Percentiles rank a stretch among this genome's conserved stretches.
Evolutionary conservation across 805 yeast species (phyloP).

Genomic region (Ogataea sp.): DNA sequence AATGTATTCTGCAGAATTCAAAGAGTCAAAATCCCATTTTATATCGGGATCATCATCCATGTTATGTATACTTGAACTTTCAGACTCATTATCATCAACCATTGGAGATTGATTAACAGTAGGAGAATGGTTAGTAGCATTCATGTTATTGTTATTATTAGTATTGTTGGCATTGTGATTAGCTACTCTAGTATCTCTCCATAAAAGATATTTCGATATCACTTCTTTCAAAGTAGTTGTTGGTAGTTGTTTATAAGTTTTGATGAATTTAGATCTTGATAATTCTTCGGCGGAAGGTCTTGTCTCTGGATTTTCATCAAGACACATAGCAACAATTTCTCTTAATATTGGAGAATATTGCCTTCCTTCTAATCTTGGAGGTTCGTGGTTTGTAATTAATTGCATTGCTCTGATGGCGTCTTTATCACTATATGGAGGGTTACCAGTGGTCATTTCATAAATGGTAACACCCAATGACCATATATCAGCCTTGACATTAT

Average conservation of each 20-base stretch:
- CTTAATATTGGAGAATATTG: slow-evolving; percentile 69
- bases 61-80: slow-evolving; percentile 8
- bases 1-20: slow-evolving; percentile 66
- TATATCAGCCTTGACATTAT: slow-evolving; percentile 89
- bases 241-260: slow-evolving; percentile 49
- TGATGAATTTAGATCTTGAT: slow-evolving; percentile 64
- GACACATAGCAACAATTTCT: slow-evolving; percentile 83
- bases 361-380: slow-evolving; percentile 90
- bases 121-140: no score
- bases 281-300: slow-evolving; percentile 84
- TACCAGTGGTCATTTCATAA: slow-evolving; percentile 92
- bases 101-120: no score
- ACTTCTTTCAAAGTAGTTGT: slow-evolving; percentile 63
- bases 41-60: slow-evolving; percentile 34
- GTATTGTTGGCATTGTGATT: neutral
- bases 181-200: slow-evolving; percentile 57
- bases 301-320: slow-evolving; percentile 89
- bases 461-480: slow-evolving; percentile 97
- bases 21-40: slow-evolving; percentile 87
- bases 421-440: slow-evolving; percentile 94
- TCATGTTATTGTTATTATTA: slow-evolving; percentile 44
- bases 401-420: slow-evolving; percentile 95
- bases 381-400: slow-evolving; percentile 84
- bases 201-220: slow-evolving; percentile 59
- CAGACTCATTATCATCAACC: slow-evolving; percentile 31